Base-by-base conservation (phyloP, 768 basidiomycete species). In the Lactarius evosmus region DNA sequence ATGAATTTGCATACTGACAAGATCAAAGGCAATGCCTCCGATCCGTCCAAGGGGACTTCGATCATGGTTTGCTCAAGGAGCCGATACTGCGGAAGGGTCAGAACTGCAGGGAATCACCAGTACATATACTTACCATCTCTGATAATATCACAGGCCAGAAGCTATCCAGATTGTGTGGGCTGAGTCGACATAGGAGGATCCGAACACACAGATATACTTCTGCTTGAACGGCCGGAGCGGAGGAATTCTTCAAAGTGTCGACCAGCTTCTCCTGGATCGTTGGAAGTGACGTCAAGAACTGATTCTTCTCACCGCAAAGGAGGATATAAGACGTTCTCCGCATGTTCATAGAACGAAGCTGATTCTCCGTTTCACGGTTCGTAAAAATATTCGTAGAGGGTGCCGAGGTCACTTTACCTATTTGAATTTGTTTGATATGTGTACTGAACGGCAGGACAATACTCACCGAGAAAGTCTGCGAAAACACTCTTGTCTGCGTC, bases 101-200 rank as follows among this genome's bases (percentile, higher is more conserved):
- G 29, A 40, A 50, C 16, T 17, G 16, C 33, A n/a, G 8, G 38
- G 8, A 40, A 33, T 53, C 14, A 17, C 44, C 53, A 50, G 60
- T 50, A 25, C 22, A 16, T 29, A 6, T 40, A 72, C 83, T 62
- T 70, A 93, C 93, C 70, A 99, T 77, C 77, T 99, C 97, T 1
- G 95, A 93, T 67, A 98, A 73, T 49, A 99, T 82, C 49, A 96
- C 91, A 0, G 97, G 96, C 96, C 97, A 98, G 75, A 98, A 93
- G 69, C 94, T 95, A 9, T 90, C 88, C 70, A 99, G 73, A 71
- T 96, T 97, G 71, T 95, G 93, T 3, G 91, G 83, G 5, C 92
- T 91, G 56, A 98, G 80, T 17, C 97, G 86, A 72, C 93, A 98
- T 51, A 98, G 81, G 22, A 98, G 76, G 2, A 98, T 90, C 12